phyloP scores from a whole-genome alignment of 2,329 filamentous ascomycete species.

The Ampelomyces quisqualis region DNA sequence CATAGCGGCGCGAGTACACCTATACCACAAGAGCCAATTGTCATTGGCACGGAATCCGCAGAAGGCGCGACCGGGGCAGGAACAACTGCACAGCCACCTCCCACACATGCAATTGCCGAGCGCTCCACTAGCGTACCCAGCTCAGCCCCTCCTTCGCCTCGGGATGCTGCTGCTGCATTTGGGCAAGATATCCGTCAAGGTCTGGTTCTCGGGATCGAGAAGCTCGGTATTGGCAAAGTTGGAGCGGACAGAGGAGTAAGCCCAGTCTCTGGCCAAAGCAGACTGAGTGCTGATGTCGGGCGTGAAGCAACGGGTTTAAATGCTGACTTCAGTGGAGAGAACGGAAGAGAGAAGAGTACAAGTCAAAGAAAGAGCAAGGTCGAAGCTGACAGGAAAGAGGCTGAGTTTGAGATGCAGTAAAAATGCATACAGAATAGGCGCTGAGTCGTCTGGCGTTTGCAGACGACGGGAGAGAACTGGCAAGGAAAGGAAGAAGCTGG shows the following conservation, averaged over 20 bases:
- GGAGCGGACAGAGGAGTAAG: slow-evolving; percentile 18
- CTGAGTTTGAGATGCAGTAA: slow-evolving; percentile 43
- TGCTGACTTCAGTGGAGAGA: slow-evolving; percentile 10
- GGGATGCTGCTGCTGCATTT: slow-evolving; percentile 31
- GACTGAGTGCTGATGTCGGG: slow-evolving; percentile 14
- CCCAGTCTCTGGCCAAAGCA: slow-evolving; percentile 12
- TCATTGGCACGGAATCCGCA: slow-evolving; percentile 40
- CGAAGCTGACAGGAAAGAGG: slow-evolving; percentile 21
- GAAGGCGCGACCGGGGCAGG: slow-evolving; percentile 36
- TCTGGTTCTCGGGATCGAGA: slow-evolving; percentile 35
- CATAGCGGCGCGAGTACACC: slow-evolving; percentile 30
- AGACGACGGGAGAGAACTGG: no score
- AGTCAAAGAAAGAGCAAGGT: slow-evolving; percentile 22
- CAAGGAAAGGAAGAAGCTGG: no score
- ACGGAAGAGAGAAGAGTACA: slow-evolving; percentile 15
- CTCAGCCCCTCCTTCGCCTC: slow-evolving; percentile 23
- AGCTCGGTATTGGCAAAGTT: slow-evolving; percentile 26
- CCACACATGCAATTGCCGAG: slow-evolving; percentile 23
- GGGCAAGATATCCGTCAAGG: slow-evolving; percentile 35
- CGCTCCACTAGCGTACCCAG: slow-evolving; percentile 8
- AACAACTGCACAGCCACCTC: slow-evolving; percentile 26
- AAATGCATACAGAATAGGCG: not conserved
- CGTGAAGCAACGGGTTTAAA: slow-evolving; percentile 13
- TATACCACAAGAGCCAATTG: slow-evolving; percentile 33
- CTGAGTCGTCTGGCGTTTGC: no score